These are phyloP conservation scores for Gaultheria prostrata DNA, from an alignment of 148 eudicot genomes.

Conservation along the genomic window DNA sequence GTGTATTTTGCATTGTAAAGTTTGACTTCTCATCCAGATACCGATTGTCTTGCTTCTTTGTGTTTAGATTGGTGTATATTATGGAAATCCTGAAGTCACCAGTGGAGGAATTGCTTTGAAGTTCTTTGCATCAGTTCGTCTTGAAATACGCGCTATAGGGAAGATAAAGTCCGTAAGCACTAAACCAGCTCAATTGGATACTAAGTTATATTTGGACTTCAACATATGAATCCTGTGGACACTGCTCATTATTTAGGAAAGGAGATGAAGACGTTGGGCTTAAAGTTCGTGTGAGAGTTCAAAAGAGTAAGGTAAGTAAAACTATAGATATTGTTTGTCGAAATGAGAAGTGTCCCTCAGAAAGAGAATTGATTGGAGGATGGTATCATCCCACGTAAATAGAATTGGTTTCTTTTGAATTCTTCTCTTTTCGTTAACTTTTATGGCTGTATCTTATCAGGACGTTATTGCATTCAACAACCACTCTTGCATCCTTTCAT, in stretches of 20 bases:
- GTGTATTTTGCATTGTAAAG: neutral
- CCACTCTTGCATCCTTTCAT: too few relatives aligned
- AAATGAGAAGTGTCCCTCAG: neutral
- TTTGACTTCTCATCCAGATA: conserved; percentile 1
- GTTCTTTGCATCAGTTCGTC: conserved; percentile 96
- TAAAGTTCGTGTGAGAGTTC: conserved; percentile 94
- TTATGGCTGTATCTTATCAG: neutral
- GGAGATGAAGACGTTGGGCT: conserved; percentile 95
- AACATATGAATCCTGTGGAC: neutral
- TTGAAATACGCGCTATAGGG: conserved; percentile 89
- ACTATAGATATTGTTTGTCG: neutral
- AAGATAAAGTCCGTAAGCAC: conserved; percentile 92
- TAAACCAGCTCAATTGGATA: conserved; percentile 16
- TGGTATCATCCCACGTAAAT: neutral
- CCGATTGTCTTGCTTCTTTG: conserved; percentile 16
- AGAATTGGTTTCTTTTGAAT: neutral
- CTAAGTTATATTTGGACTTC: neutral
- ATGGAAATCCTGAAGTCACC: conserved; percentile 99
- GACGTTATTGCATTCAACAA: neutral
- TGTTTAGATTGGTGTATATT: conserved; percentile 83
- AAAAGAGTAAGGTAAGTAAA: conserved; percentile 83
- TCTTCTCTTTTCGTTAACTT: neutral
- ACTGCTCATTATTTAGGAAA: conserved; percentile 41
- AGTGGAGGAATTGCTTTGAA: conserved; percentile 98
- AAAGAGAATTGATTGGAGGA: neutral